A percentile compares a stretch with the other conserved stretches of the same genome.
Evolutionary conservation across 2,329 filamentous ascomycete species (phyloP).

Genomic region (Aspergillus sojae): DNA sequence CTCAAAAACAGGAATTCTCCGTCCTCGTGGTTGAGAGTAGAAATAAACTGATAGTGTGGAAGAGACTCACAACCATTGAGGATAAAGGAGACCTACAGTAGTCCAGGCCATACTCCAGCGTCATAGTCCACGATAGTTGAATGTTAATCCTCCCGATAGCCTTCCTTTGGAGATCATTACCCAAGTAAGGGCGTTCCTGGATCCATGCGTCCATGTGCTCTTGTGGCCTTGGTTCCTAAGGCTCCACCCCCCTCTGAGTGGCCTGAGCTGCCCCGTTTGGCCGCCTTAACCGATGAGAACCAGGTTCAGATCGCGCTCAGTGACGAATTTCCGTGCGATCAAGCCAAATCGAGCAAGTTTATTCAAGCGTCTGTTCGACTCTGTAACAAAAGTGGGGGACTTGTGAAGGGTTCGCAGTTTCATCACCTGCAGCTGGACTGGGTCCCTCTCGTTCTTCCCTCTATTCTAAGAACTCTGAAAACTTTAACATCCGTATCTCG

Average conservation of each 20-base stretch:
- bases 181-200: constrained; percentile 9
- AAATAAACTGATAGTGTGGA: neutral
- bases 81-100: neutral
- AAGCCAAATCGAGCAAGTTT: neutral
- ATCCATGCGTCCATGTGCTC: neutral
- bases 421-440: constrained; percentile 13
- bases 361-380: constrained; percentile 6
- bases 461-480: constrained; percentile 2
- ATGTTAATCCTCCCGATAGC: neutral
- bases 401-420: constrained; percentile 10
- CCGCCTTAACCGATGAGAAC: constrained; percentile 15
- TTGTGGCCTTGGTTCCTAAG: constrained; percentile 15
- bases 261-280: constrained; percentile 13
- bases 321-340: constrained; percentile 1
- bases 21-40: neutral
- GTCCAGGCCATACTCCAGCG: neutral
- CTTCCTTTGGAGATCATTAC: constrained; percentile 8
- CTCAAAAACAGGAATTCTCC: constrained; percentile 2
- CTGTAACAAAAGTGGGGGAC: constrained; percentile 7
- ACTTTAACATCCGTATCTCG: constrained; percentile 4
- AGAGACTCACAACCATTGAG: neutral
- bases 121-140: constrained; percentile 1
- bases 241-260: constrained; percentile 14
- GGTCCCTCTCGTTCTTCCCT: constrained; percentile 1
- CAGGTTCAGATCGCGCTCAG: constrained; percentile 3